phyloP scores from a whole-genome alignment of 2,329 filamentous ascomycete genomes.

The Decorospora gaudefroyi region DNA sequence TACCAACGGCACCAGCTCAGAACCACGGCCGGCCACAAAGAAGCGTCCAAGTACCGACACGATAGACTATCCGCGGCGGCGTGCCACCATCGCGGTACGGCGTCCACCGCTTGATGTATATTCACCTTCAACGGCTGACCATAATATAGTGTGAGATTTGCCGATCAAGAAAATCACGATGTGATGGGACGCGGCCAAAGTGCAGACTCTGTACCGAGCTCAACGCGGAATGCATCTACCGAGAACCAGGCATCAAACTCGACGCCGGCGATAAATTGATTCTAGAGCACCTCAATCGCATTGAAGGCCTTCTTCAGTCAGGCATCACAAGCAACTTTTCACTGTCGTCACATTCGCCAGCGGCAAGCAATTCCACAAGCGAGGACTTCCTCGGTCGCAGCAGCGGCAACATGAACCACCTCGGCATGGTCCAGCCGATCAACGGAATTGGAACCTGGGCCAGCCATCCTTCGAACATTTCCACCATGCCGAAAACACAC shows the following conservation, averaged over 20 bases:
- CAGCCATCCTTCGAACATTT: conserved; percentile 68
- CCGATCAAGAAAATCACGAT: conserved; percentile 77
- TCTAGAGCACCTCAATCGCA: conserved; percentile 74
- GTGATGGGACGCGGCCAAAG: conserved; percentile 78
- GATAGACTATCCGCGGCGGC: conserved; percentile 50
- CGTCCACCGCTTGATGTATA: not conserved
- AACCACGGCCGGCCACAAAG: conserved; percentile 39
- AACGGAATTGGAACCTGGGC: conserved; percentile 73
- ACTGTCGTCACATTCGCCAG: conserved; percentile 61
- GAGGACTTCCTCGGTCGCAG: conserved; percentile 50
- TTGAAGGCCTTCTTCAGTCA: conserved; percentile 78
- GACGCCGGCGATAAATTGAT: conserved; percentile 87
- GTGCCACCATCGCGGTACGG: conserved; percentile 50
- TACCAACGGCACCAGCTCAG: conserved; percentile 27
- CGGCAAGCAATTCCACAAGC: conserved; percentile 52
- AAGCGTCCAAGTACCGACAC: conserved; percentile 49
- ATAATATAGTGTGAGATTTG: conserved; percentile 74
- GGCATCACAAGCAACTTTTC: conserved; percentile 62
- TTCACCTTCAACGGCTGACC: conserved; percentile 28
- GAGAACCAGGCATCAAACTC: conserved; percentile 83
- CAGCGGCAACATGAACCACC: conserved; percentile 43
- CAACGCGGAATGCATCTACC: conserved; percentile 80
- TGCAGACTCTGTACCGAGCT: conserved; percentile 83
- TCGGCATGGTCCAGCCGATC: conserved; percentile 48
- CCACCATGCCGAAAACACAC: conserved; percentile 83